Evolutionary conservation across 305 asterid species (phyloP), one percentile per base, ranked within the genome.

Genomic region (Rubia tinctorum): DNA sequence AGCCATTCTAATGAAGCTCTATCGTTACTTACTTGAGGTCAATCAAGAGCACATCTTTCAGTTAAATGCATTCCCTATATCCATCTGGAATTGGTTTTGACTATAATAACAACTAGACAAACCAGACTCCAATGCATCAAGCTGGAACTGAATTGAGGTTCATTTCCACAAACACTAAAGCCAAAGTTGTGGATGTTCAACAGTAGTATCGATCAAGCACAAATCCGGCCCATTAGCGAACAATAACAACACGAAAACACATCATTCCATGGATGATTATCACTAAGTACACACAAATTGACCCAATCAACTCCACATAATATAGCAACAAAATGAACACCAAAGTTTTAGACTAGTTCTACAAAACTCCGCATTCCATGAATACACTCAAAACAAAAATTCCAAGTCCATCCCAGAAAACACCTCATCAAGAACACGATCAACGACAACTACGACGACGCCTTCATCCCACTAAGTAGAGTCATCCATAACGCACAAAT

Each of bases 391-490:
- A 71, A 64, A 25, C 43, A 14, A 69, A 47, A 56, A 18, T 53
- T 4, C 6, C 3, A 23, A 64, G 66, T 44, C 77, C 53, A 68
- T 7, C 77, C 45, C 59, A 55, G 30, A 37, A 53, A 43, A 43
- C 47, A 43, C 13, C 3, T 11, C 10, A 8, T 2, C 47, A 43
- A 43, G 47, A 43, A 7, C 47, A 43, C 47, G 2, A 43, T 43
- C 12, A 43, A 43, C 47, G 6, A 43, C 47, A 43, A 8, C 47
- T 1, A 8, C 47, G 6, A 11, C 47, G 18, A 11, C 47, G 18
- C 4, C 4, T 12, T 47, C 14, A 47, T 47, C 53, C 53, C 53
- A 47, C 47, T 2, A 43, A 8, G 47, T 43, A 43, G 47, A 43
- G 47, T 49, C 59, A 53, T 53, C 59, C 23, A 53, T 18, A 18